Percentiles rank a stretch among this genome's conserved stretches.
These are phyloP conservation scores for Arthrobotrys megalospora DNA, from an alignment of 2,329 filamentous ascomycete genomes.

Conservation along the genomic window DNA sequence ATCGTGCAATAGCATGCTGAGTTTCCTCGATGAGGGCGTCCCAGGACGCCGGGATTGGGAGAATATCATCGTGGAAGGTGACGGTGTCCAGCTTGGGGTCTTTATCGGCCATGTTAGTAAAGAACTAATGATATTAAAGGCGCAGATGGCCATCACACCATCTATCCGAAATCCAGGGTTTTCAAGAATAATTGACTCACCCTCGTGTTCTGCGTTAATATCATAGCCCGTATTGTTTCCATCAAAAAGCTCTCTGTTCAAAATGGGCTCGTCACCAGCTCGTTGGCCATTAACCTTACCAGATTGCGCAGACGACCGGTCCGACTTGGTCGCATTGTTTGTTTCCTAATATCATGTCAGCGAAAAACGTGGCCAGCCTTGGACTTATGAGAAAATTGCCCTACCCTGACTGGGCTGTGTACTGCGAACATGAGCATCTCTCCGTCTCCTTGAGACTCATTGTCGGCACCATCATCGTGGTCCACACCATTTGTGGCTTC, in stretches of 20 bases:
- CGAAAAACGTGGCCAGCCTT: conserved; percentile 87
- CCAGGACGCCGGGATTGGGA: conserved; percentile 86
- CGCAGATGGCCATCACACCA: neutral
- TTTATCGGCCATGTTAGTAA: conserved; percentile 53
- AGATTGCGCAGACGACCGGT: conserved; percentile 41
- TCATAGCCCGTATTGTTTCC: conserved; percentile 36
- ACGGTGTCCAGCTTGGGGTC: conserved; percentile 59
- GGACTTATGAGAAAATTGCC: conserved; percentile 70
- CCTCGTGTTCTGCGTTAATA: conserved; percentile 48
- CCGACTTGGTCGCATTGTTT: conserved; percentile 26
- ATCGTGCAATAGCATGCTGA: conserved; percentile 89
- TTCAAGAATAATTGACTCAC: conserved; percentile 42
- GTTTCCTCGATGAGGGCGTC: conserved; percentile 91
- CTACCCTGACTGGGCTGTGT: conserved; percentile 62
- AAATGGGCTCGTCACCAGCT: conserved; percentile 36
- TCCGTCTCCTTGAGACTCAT: conserved; percentile 75
- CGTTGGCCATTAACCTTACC: conserved; percentile 33
- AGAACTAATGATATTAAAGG: neutral
- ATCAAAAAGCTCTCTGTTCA: conserved; percentile 52
- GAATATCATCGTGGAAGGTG: conserved; percentile 88
- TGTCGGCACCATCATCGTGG: conserved; percentile 85
- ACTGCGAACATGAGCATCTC: conserved; percentile 64
- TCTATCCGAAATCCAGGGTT: neutral
- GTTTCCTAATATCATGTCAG: conserved; percentile 46
- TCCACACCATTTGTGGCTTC: conserved; percentile 69